Conservation (phyloP, 1,139 yeast species). For the Sugiyamaella novakii region DNA sequence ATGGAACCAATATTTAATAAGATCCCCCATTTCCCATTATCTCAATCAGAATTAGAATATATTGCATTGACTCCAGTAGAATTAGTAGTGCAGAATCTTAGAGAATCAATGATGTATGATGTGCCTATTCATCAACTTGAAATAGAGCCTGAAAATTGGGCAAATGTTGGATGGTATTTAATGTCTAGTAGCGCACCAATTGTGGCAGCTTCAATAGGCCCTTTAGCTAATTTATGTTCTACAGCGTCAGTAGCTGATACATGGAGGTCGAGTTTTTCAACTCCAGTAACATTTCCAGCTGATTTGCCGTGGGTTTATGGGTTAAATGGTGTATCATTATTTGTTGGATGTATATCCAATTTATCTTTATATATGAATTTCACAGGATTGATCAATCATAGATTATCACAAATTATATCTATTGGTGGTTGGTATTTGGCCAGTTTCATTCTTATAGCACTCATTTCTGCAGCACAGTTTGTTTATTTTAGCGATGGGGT, state of each 20-base stretch:
- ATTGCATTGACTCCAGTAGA: slow-evolving; percentile 16
- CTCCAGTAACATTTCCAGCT: slow-evolving; percentile 27
- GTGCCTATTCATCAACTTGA: slow-evolving; percentile 20
- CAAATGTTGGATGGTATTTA: slow-evolving; percentile 52
- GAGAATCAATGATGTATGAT: slow-evolving; percentile 19
- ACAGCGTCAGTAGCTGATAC: slow-evolving; percentile 69
- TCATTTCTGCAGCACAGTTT: slow-evolving; percentile 46
- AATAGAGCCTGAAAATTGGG: slow-evolving; percentile 21
- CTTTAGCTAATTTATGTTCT: slow-evolving; percentile 71
- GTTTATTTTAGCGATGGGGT: slow-evolving; percentile 31
- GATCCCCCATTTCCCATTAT: slow-evolving; percentile 6
- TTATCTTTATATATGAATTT: slow-evolving; percentile 67
- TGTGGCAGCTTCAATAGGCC: slow-evolving; percentile 75
- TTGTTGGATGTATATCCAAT: slow-evolving; percentile 67
- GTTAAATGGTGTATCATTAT: slow-evolving; percentile 63
- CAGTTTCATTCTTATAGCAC: slow-evolving; percentile 52
- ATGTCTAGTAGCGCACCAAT: slow-evolving; percentile 70
- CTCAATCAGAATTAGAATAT: slow-evolving; percentile 19
- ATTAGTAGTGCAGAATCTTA: slow-evolving; percentile 18
- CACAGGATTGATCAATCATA: slow-evolving; percentile 57
- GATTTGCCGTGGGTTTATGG: slow-evolving; percentile 52
- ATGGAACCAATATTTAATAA: neutral
- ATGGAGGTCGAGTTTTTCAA: slow-evolving; percentile 53
- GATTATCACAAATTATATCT: slow-evolving; percentile 51
- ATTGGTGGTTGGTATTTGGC: slow-evolving; percentile 67